A percentile compares a stretch with the other conserved stretches of the same genome.
Evolutionary conservation across 2,329 filamentous ascomycete species (phyloP).

Genomic region (Alternaria panax): DNA sequence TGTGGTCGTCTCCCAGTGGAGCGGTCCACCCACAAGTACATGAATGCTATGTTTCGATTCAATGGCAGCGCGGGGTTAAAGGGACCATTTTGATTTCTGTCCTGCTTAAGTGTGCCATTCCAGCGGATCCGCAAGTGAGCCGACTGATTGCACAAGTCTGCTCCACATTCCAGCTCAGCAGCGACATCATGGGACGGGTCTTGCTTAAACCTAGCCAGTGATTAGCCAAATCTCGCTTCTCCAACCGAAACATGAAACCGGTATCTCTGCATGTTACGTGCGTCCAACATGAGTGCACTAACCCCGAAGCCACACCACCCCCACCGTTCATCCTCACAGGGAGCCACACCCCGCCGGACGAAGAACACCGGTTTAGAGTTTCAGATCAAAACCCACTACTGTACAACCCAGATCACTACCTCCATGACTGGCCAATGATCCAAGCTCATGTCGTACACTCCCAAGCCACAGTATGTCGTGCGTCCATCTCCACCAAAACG

Average conservation of each 20-base stretch:
- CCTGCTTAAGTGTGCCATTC: not conserved
- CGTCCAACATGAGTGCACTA: not conserved
- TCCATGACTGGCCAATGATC: not conserved
- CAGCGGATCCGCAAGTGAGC: not conserved
- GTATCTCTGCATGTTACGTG: not conserved
- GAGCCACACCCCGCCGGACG: not conserved
- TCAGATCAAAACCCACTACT: not conserved
- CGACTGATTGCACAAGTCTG: not conserved
- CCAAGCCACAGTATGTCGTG: not conserved
- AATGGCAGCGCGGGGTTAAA: not conserved
- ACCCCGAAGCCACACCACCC: not conserved
- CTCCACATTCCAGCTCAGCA: not conserved
- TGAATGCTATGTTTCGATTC: conserved; percentile 12
- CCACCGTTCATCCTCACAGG: not conserved
- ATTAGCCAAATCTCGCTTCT: not conserved
- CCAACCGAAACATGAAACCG: not conserved
- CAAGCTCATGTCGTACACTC: not conserved
- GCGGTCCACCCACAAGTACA: conserved; percentile 7
- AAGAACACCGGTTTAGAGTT: conserved; percentile 1
- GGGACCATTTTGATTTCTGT: not conserved
- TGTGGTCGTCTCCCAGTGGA: not conserved
- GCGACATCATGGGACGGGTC: not conserved
- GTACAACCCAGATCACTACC: not conserved
- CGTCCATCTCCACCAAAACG: not conserved
- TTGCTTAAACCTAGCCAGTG: not conserved